Base-by-base conservation (phyloP, 495 filamentous ascomycete genomes). In the Hypoxylon cercidicola region DNA sequence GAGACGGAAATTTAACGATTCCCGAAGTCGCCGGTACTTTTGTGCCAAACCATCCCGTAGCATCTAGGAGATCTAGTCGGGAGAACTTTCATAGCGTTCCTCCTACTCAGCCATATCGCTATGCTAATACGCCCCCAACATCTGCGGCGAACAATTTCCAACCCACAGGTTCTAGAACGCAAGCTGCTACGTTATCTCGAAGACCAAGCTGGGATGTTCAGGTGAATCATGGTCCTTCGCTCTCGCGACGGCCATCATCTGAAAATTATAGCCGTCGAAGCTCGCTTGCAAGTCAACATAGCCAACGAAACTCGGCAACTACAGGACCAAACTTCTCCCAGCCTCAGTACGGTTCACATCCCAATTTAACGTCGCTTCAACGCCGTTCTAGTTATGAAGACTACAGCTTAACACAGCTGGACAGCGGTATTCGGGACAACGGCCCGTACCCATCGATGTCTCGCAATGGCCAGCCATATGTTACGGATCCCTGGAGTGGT, bases 321-420 rank as follows among this genome's bases (percentile, higher is more conserved):
- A 62, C 50, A 2, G 55, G 56, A 10, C 68, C 63, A 56, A 30
- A 16, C 41, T 53, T 64, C 9, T 55, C 55, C 11, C 55, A 47
- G 28, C 68, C 72, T 52, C 54, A 71, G 53, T 44, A 72, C 67
- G 52, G 60, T 44, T 34, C 73, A 62, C 61, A 69, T 46, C 30
- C 53, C 51, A 41, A 69, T 25, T 55, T 64, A 4, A 75, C 70
- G 7, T 55, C 59, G 4, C 64, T 82, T 10, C 64, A 71, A 32
- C 77, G 80, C 59, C 75, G 75, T 3, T 66, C 79, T 1, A 80
- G 79, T 51, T 79, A 77, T 49, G 80, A 81, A 20, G 75, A 73
- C 16, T 74, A 74, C 60, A 69, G 71, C 19, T 39, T 70, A 30
- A 64, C 68, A 30, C 47, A 50, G 20, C 49, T 52, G 18, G 55